Percentiles rank a stretch among this genome's conserved stretches.
Evolutionary conservation across 2,329 filamentous ascomycete species (phyloP).

Genomic region (Didymella pinodella): DNA sequence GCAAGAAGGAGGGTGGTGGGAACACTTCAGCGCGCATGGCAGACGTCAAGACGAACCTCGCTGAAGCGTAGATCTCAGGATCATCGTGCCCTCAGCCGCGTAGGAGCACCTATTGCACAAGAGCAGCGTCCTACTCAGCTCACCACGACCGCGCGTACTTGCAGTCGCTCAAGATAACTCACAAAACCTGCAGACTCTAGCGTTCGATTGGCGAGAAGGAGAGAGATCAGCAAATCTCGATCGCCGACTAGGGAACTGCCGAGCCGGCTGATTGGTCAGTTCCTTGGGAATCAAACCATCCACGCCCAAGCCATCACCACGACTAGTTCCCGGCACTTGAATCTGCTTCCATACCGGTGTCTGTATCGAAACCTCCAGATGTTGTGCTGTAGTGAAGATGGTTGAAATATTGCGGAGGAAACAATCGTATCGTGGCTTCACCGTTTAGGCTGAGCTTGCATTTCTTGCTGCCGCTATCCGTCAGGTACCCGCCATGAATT

Average conservation of each 20-base stretch:
- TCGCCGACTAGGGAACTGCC: constrained; percentile 22
- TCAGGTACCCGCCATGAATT: constrained; percentile 5
- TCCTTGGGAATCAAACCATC: constrained; percentile 7
- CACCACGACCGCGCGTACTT: constrained; percentile 25
- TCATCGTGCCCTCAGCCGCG: constrained; percentile 4
- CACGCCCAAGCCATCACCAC: constrained; percentile 6
- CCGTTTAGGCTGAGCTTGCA: not conserved
- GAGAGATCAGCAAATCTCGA: constrained; percentile 22
- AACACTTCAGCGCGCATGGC: not conserved
- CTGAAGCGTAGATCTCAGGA: constrained; percentile 1
- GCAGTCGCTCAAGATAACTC: constrained; percentile 9
- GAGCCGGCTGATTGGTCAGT: constrained; percentile 15
- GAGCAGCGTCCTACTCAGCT: constrained; percentile 22
- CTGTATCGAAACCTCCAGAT: not conserved
- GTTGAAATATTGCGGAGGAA: not conserved
- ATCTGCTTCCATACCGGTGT: not conserved
- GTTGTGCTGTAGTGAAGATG: not conserved
- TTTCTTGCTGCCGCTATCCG: constrained; percentile 9
- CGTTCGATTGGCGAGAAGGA: constrained; percentile 35
- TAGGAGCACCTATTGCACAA: constrained; percentile 8
- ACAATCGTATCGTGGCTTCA: not conserved
- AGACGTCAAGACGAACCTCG: constrained; percentile 1
- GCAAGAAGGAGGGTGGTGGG: constrained; percentile 1
- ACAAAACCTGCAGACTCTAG: constrained; percentile 16
- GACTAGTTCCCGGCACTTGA: not conserved